Evolutionary conservation across 768 basidiomycete genomes (phyloP), one percentile per base, ranked within the genome.

Genomic region (Leccinellum albellum): DNA sequence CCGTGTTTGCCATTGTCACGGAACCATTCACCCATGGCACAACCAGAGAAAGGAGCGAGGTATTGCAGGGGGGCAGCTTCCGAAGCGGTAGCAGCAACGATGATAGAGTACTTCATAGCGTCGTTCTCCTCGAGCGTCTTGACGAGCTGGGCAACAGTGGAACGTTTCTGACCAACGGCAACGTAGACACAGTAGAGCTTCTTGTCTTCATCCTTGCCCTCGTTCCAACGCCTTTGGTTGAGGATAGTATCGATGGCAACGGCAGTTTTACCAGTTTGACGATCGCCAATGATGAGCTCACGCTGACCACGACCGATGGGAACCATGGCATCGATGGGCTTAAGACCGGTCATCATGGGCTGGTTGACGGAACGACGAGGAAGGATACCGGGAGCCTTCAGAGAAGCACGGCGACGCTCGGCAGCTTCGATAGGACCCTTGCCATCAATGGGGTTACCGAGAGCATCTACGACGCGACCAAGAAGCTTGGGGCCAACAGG

Each of bases 21-120:
- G 97, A 99, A 99, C 96, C 96, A 99, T 80, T 99, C 97, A 75
- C 97, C 97, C 94, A 99, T 99, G 70, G 97, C 97, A 78, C 94
- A 96, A 62, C 97, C 97, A 65, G 97, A 96, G 93, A 99, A 99
- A 65, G 97, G 97, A 69, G 97, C 97, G 68, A 99, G 91, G 80
- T 98, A 99, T 75, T 99, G 97, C 56, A 99, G 84, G 66, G 97
- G 97, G 66, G 97, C 97, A 68, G 97, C 97, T 81, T 99, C 97
- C 26, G 95, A 98, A 56, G 97, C 97, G 58, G 97, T 99, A 65
- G 97, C 97, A 67, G 97, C 97, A 68, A 99, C 97, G 66, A 99
- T 94, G 80, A 99, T 96, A 56, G 94, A 85, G 82, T 99, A 99
- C 82, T 99, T 99, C 89, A 99, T 90, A 61, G 97, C 96, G 67